These are phyloP conservation scores for Alternaria longipes DNA, from an alignment of 2,329 filamentous ascomycete genomes.

Conservation along the genomic window DNA sequence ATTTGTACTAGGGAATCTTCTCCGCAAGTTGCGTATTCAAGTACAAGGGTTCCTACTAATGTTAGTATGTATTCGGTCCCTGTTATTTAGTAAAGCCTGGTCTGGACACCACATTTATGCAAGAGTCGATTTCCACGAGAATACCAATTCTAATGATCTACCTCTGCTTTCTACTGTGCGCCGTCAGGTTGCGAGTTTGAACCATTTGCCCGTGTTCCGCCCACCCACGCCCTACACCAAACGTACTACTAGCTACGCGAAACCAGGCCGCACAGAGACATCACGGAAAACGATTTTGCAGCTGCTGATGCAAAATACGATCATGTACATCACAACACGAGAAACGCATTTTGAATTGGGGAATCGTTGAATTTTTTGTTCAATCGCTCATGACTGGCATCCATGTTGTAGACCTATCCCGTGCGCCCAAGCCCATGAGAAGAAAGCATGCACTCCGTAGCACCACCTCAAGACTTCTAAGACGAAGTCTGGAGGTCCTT, in stretches of 20 bases:
- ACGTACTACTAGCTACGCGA: not conserved
- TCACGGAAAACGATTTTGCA: not conserved
- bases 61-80: not conserved
- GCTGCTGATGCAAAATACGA: not conserved
- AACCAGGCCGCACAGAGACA: not conserved
- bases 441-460: slow-evolving; percentile 44
- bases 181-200: not conserved
- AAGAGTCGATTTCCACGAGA: not conserved
- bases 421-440: slow-evolving; percentile 49
- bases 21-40: slow-evolving; percentile 5
- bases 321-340: not conserved
- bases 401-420: slow-evolving; percentile 47
- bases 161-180: not conserved
- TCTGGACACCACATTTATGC: not conserved
- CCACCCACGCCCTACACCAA: not conserved
- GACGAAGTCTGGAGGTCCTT: slow-evolving; percentile 78
- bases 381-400: slow-evolving; percentile 45
- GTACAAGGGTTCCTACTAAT: not conserved
- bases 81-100: not conserved
- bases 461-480: slow-evolving; percentile 53
- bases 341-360: slow-evolving; percentile 38
- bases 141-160: not conserved
- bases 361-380: slow-evolving; percentile 52
- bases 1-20: slow-evolving; percentile 8
- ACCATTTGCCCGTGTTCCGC: not conserved